Conservation (phyloP, 345 rosid genomes). For the Rhizophora apiculata region DNA sequence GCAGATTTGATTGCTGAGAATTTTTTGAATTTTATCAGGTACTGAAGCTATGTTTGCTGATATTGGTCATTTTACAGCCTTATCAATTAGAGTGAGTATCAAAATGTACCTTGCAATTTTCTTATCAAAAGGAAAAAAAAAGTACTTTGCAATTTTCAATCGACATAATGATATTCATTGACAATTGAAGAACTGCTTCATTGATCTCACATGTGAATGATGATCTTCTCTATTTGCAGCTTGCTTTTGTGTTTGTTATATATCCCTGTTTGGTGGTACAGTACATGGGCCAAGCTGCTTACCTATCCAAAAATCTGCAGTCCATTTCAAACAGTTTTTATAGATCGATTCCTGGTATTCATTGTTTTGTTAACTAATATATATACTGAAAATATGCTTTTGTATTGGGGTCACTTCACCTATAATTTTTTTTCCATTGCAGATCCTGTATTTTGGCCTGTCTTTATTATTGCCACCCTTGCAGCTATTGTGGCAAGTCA, state of each 20-base stretch:
- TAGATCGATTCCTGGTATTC: constrained; percentile 75
- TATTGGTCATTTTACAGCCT: constrained; percentile 91
- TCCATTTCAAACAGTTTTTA: constrained; percentile 56
- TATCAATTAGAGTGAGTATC: constrained; percentile 66
- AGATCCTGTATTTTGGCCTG: constrained; percentile 84
- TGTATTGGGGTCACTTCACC: constrained; percentile 16
- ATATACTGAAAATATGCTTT: background rate
- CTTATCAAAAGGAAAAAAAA: constrained; percentile 43
- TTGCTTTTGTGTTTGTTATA: constrained; percentile 65
- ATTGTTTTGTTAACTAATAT: constrained; percentile 8
- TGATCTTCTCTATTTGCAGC: constrained; percentile 45
- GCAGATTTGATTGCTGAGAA: constrained; percentile 6
- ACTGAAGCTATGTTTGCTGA: constrained; percentile 96
- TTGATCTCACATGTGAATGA: constrained; percentile 4
- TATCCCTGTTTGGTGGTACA: constrained; percentile 95
- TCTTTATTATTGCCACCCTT: constrained; percentile 82
- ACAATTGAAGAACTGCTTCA: background rate
- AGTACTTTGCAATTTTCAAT: background rate
- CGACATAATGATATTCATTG: background rate
- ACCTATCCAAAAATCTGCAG: constrained; percentile 59
- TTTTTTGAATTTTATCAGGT: constrained; percentile 51
- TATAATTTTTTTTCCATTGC: constrained; percentile 31
- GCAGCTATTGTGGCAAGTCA: constrained; percentile 93
- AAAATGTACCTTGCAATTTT: background rate
- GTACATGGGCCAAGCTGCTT: constrained; percentile 99